Evolutionary conservation across 1,139 yeast genomes (phyloP).

Genomic region (Candida sanyaensis): DNA sequence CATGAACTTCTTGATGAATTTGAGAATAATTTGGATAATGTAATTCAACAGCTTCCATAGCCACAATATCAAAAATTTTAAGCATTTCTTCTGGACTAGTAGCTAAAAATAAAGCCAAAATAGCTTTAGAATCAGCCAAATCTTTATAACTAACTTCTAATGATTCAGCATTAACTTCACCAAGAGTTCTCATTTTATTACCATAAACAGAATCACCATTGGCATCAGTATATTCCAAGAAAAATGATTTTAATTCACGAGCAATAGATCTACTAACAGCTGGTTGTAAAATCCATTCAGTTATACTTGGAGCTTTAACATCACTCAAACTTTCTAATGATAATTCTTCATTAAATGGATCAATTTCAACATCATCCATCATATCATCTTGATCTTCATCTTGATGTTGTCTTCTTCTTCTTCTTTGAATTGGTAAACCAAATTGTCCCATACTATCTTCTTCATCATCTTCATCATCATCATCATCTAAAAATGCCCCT

Average conservation of each 20-base stretch:
- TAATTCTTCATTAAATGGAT: constrained; percentile 81
- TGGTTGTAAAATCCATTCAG: constrained; percentile 95
- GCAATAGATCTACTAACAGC: constrained; percentile 90
- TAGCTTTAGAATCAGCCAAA: constrained; percentile 85
- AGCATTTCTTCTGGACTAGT: constrained; percentile 90
- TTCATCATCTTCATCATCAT: constrained; percentile 30
- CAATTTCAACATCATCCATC: constrained; percentile 60
- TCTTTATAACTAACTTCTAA: constrained; percentile 87
- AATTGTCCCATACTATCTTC: constrained; percentile 59
- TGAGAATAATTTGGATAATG: constrained; percentile 94
- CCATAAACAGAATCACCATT: constrained; percentile 96
- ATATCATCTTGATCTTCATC: constrained; percentile 54
- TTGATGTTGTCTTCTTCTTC: constrained; percentile 66
- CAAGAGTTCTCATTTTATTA: constrained; percentile 86
- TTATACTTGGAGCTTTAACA: constrained; percentile 84
- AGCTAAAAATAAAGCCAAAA: constrained; percentile 84
- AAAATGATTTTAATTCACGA: constrained; percentile 83
- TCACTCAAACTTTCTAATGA: constrained; percentile 87
- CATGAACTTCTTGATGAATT: constrained; percentile 93
- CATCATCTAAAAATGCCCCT: constrained; percentile 66
- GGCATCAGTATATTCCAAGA: constrained; percentile 90
- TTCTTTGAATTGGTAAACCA: constrained; percentile 75
- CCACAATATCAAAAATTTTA: constrained; percentile 87
- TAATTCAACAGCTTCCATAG: constrained; percentile 96
- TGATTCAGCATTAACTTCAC: constrained; percentile 91